Evolutionary conservation across 768 basidiomycete genomes (phyloP).

Genomic region (Leccinum imitatum): DNA sequence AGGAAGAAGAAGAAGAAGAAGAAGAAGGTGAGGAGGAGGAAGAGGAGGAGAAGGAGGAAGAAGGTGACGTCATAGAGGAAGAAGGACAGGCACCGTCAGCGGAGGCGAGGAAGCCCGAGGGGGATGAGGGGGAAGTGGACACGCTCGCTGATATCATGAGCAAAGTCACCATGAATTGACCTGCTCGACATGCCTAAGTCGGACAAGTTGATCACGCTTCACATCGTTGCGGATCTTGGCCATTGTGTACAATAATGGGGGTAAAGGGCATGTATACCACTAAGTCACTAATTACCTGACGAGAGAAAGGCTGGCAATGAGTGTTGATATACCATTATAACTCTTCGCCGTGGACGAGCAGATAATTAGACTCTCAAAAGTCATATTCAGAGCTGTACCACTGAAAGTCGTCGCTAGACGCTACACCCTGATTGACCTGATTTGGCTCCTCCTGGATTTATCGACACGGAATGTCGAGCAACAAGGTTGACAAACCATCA

Average conservation of each 20-base stretch:
- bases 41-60: slow-evolving; percentile 42
- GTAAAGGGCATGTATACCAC: slow-evolving; percentile 25
- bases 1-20: slow-evolving; percentile 71
- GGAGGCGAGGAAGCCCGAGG: slow-evolving; percentile 31
- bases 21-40: slow-evolving; percentile 52
- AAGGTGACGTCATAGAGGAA: slow-evolving; percentile 27
- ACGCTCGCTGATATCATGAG: slow-evolving; percentile 64
- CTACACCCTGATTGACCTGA: not conserved
- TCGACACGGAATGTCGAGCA: not conserved
- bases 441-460: not conserved
- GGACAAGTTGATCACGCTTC: not conserved
- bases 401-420: not conserved
- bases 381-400: not conserved
- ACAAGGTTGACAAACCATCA: not conserved
- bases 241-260: not conserved
- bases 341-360: not conserved
- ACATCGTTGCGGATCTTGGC: slow-evolving; percentile 1
- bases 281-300: slow-evolving; percentile 13
- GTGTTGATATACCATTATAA: slow-evolving; percentile 3
- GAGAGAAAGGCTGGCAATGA: slow-evolving; percentile 1
- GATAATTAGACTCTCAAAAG: not conserved
- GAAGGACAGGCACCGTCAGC: slow-evolving; percentile 24
- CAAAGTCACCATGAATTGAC: slow-evolving; percentile 55
- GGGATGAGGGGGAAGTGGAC: slow-evolving; percentile 43
- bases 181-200: not conserved